Base-by-base conservation (phyloP, 495 filamentous ascomycete species). In the Aspergillus kassunensis region DNA sequence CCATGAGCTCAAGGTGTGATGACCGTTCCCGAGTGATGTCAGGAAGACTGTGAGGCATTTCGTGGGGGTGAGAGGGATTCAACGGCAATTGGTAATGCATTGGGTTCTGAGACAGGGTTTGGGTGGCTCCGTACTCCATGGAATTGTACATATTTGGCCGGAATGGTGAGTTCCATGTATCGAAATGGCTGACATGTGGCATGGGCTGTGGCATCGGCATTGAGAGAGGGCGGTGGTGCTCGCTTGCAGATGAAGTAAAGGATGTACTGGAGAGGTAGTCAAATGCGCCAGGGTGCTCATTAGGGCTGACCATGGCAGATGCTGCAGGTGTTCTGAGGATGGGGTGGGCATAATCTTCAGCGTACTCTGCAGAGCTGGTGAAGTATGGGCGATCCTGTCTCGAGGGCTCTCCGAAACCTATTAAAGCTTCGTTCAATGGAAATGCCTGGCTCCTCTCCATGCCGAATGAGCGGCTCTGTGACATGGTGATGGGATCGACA, bases 141-240 rank as follows among this genome's bases (percentile, higher is more conserved):
- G 71, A 52, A 18, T 57, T 56, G 63, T 69, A 76, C 31, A 74
- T 58, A 39, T 68, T 67, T 37, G 65, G 70, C n/a, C 72, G 66
- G 61, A 70, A 74, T 5, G 66, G 56, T 3, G 72, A 65, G 4
- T 54, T 49, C 69, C 71, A 76, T n/a, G 60, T 33, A 15, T 71
- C 68, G 27, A 62, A 68, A 3, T 69, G 66, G 30, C 51, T 53
- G 6, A 57, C 21, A 1, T 57, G 59, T 23, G 59, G 55, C 57
- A 66, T 53, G 6, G 61, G 57, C 44, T 57, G 59, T 23, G 59
- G 55, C 57, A 66, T 53, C 4, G 61, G 57, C 44, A 64, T 54
- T 21, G 55, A 57, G 51, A 49, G 58, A 47, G 20, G 67, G 45
- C 44, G 69, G 18, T 59, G 44, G 10, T 56, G 56, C 5, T 58